phyloP scores from a whole-genome alignment of 176 grass and related monocot species.

The Bromus sterilis region DNA sequence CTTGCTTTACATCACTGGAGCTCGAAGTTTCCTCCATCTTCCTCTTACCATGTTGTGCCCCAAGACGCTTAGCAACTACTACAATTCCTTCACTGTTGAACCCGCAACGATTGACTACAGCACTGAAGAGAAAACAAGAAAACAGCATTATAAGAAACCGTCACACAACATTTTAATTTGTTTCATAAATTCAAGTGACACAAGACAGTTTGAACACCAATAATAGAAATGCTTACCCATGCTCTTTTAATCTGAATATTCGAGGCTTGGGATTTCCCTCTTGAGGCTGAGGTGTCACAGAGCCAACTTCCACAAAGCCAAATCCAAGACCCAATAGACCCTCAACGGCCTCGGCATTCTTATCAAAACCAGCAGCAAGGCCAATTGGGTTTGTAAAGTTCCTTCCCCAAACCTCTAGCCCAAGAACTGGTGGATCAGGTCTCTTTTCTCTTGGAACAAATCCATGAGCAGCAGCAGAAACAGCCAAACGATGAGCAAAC shows the following conservation, averaged over 20 bases:
- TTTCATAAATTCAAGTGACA: neutral
- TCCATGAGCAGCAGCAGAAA: slow-evolving; percentile 74
- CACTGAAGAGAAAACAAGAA: slow-evolving; percentile 38
- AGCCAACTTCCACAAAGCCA: slow-evolving; percentile 98
- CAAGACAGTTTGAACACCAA: neutral
- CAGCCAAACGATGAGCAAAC: slow-evolving; percentile 75
- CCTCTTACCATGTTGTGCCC: slow-evolving; percentile 95
- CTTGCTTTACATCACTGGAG: slow-evolving; percentile 56
- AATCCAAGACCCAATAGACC: slow-evolving; percentile 82
- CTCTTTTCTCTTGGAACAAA: slow-evolving; percentile 91
- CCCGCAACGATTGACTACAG: slow-evolving; percentile 82
- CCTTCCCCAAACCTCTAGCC: slow-evolving; percentile 76
- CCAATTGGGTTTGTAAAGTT: slow-evolving; percentile 92
- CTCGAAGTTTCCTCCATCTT: slow-evolving; percentile 94
- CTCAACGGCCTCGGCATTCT: slow-evolving; percentile 94
- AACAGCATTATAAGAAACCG: slow-evolving; percentile 2
- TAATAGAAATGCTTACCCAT: slow-evolving; percentile 47
- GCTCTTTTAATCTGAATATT: slow-evolving; percentile 71
- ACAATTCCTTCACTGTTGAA: slow-evolving; percentile 97
- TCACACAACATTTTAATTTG: neutral
- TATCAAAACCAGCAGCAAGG: slow-evolving; percentile 96
- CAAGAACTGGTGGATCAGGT: slow-evolving; percentile 69
- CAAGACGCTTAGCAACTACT: slow-evolving; percentile 90
- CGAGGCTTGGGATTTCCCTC: slow-evolving; percentile 96
- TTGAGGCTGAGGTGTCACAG: slow-evolving; percentile 87